phyloP scores from a whole-genome alignment of 1,284 basidiomycete genomes.

The Phlebopus sp. region DNA sequence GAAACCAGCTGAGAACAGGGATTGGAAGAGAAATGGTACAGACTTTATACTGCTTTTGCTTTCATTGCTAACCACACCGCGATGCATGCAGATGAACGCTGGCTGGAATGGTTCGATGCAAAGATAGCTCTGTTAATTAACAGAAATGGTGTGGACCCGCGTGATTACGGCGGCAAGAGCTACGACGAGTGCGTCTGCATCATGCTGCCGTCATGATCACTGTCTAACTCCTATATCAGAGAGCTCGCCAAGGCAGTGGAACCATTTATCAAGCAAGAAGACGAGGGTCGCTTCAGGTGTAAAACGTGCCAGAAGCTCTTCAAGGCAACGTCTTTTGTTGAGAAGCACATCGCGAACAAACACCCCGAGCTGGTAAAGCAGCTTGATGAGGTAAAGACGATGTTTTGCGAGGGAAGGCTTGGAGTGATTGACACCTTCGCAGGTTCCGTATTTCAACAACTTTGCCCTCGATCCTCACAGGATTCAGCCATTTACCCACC shows the following conservation, averaged over 20 bases:
- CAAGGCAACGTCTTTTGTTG: constrained; percentile 92
- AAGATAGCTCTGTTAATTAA: constrained; percentile 77
- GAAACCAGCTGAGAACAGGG: constrained; percentile 42
- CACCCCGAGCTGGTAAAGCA: constrained; percentile 77
- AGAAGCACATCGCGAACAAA: constrained; percentile 91
- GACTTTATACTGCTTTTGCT: constrained; percentile 8
- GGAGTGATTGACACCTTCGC: constrained; percentile 22
- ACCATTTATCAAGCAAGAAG: constrained; percentile 86
- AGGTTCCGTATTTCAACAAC: constrained; percentile 89
- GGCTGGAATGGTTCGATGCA: constrained; percentile 85
- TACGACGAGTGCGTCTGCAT: constrained; percentile 73
- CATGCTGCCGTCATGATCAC: constrained; percentile 10
- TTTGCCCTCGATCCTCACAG: constrained; percentile 91
- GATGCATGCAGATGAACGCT: constrained; percentile 68
- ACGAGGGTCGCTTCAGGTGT: constrained; percentile 92
- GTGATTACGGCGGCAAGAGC: constrained; percentile 84
- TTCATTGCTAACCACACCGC: constrained; percentile 15
- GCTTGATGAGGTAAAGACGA: constrained; percentile 65
- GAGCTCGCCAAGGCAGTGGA: constrained; percentile 78
- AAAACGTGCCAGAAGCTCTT: constrained; percentile 94
- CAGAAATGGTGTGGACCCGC: constrained; percentile 74
- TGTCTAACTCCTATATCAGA: constrained; percentile 39
- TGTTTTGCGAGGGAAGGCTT: constrained; percentile 13
- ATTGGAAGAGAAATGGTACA: constrained; percentile 71
- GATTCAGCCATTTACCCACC: constrained; percentile 81